Evolutionary conservation across 2,329 filamentous ascomycete genomes (phyloP), one percentile per base, ranked within the genome.

Genomic region (Hymenoscyphus occultus): DNA sequence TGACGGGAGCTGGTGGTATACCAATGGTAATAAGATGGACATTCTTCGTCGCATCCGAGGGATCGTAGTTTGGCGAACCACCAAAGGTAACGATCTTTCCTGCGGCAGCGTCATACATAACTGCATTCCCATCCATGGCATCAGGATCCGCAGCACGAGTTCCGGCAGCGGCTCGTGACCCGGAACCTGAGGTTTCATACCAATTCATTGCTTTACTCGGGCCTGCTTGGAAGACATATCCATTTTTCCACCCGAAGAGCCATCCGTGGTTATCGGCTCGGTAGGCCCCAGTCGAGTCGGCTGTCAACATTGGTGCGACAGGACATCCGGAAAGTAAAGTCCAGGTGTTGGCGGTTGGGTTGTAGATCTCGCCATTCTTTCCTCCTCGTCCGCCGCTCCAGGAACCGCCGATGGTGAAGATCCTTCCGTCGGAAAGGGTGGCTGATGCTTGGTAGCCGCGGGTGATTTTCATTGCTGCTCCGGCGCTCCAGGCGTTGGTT

Each of bases 301-400:
- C 69, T 4, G 84, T 87, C 32, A 85, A 74, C 75, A 85, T 84
- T 0, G 80, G 80, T 22, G 76, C 77, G 4, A 82, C 81, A 10
- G 77, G 74, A 14, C 78, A 78, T 31, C 78, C 79, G 1, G 76
- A 69, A 0, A 85, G 72, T 22, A 75, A 68, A 0, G 76, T 79
- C 84, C 84, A 87, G 2, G 73, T 73, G 40, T 83, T 79, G 3
- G 75, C 70, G 1, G 65, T 71, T 0, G 81, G 78, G 64, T 83
- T 75, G 71, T 80, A 86, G 19, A 86, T 73, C 69, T 88, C 86
- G 56, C 83, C 85, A 65, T 85, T 80, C 76, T 87, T 87, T 39
- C 78, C 78, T 39, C 80, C 78, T 3, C 70, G 64, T 0, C 77
- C 80, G 39, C 84, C 85, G 10, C 78, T 82, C 78, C 79, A 85